Percentiles rank a stretch among this genome's conserved stretches.
Evolutionary conservation across 192 early-diverging fungal species (phyloP).

Genomic region (Dissophora globulifera): DNA sequence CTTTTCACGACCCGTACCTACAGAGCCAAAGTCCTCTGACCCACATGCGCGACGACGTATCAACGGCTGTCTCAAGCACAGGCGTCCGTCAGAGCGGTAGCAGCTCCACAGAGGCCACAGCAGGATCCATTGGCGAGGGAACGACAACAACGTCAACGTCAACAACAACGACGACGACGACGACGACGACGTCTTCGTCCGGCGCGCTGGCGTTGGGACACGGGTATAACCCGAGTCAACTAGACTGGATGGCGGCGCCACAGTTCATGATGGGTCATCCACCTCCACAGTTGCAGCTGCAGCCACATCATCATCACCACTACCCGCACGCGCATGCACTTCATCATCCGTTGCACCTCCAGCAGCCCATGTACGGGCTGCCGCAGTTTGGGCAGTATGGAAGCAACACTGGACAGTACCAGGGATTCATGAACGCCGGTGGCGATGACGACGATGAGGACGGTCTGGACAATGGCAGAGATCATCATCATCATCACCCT

Average conservation of each 20-base stretch:
- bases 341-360: no score
- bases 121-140: no score
- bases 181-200: background rate
- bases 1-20: slow-evolving; percentile 24
- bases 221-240: slow-evolving; percentile 33
- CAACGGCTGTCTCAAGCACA: no score
- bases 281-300: slow-evolving; percentile 38
- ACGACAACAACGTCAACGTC: no score
- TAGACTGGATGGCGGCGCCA: slow-evolving; percentile 44
- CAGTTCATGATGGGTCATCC: no score
- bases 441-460: slow-evolving; percentile 1
- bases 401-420: slow-evolving; percentile 5
- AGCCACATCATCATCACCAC: slow-evolving; percentile 20
- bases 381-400: slow-evolving; percentile 7
- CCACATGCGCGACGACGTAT: background rate
- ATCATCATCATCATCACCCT: no score
- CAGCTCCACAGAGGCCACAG: no score
- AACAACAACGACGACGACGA: no score
- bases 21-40: slow-evolving; percentile 8
- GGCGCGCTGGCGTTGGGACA: slow-evolving; percentile 6
- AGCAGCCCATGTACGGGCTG: slow-evolving; percentile 11
- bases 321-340: no score
- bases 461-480: background rate
- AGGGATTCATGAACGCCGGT: background rate
- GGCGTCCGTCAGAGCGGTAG: no score